A percentile compares a stretch with the other conserved stretches of the same genome.
These are phyloP conservation scores for Metschnikowia dekortorum DNA, from an alignment of 805 yeast genomes.

Conservation along the genomic window DNA sequence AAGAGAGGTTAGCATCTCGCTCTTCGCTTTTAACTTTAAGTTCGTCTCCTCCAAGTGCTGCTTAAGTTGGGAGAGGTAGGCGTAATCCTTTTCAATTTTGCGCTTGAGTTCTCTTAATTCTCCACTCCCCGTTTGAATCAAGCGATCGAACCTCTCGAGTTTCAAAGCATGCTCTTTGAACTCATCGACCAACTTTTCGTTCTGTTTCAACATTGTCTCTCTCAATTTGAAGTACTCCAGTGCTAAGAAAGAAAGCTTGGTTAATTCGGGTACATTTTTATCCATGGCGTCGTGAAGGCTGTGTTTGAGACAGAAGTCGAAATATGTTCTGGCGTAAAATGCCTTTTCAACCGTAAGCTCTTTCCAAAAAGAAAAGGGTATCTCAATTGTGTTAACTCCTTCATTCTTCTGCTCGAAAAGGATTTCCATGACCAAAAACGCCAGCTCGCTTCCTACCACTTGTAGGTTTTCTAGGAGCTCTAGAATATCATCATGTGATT, in stretches of 20 bases:
- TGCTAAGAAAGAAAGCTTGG: conserved; percentile 59
- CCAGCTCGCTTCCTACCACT: conserved; percentile 62
- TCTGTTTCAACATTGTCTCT: conserved; percentile 18
- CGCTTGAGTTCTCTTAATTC: conserved; percentile 10
- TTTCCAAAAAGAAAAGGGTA: conserved; percentile 66
- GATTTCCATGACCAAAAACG: conserved; percentile 60
- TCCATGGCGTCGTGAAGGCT: conserved; percentile 55
- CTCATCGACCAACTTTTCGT: conserved; percentile 18
- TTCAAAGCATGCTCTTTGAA: conserved; percentile 7
- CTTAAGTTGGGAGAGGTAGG: conserved; percentile 5
- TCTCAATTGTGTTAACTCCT: conserved; percentile 51
- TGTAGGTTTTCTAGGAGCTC: conserved; percentile 69
- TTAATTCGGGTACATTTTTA: conserved; percentile 71
- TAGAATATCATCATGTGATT: conserved; percentile 63
- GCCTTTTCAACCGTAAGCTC: conserved; percentile 70
- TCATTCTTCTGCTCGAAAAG: conserved; percentile 64
- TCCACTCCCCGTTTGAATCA: conserved; percentile 7
- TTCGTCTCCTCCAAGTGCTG: conserved; percentile 4
- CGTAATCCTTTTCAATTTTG: conserved; percentile 12
- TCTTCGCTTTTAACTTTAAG: conserved; percentile 7
- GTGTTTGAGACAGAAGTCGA: conserved; percentile 56
- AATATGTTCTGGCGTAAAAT: conserved; percentile 65
- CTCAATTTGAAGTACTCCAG: conserved; percentile 54
- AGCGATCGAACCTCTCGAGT: conserved; percentile 8
- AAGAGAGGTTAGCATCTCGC: conserved; percentile 9